Evolutionary conservation across 768 basidiomycete genomes (phyloP).

Genomic region (Arthromyces matolae): DNA sequence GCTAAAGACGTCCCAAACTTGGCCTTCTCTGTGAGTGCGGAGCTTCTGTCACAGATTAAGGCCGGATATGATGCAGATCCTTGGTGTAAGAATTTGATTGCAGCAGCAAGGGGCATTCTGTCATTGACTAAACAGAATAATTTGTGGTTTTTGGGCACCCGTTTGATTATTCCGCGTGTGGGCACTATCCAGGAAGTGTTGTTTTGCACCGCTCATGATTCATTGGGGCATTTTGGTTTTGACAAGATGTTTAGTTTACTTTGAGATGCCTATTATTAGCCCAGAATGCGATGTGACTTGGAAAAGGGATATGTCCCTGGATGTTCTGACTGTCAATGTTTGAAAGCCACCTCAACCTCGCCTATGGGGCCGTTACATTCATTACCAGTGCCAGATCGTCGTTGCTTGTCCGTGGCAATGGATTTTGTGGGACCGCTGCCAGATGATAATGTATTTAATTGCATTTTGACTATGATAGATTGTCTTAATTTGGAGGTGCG

Average conservation of each 20-base stretch:
- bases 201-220: background rate
- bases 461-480: slow-evolving; percentile 24
- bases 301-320: slow-evolving; percentile 5
- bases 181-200: background rate
- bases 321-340: slow-evolving; percentile 15
- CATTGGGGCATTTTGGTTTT: background rate
- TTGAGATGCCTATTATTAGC: slow-evolving; percentile 26
- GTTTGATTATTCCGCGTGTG: background rate
- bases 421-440: slow-evolving; percentile 30
- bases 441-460: slow-evolving; percentile 23
- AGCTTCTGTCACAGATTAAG: too few species aligned
- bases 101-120: background rate
- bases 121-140: background rate
- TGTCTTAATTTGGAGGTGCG: slow-evolving; percentile 20
- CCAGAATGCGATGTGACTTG: slow-evolving; percentile 27
- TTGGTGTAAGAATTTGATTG: background rate
- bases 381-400: slow-evolving; percentile 20
- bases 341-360: slow-evolving; percentile 25
- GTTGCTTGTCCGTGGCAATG: slow-evolving; percentile 22
- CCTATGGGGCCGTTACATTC: slow-evolving; percentile 24
- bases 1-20: too few species aligned
- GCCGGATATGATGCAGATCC: background rate
- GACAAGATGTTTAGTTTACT: slow-evolving; percentile 26
- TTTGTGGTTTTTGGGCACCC: background rate
- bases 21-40: too few species aligned